Evolutionary conservation across 441 rosid genomes (phyloP).

Genomic region (Arabidopsis hybrid): DNA sequence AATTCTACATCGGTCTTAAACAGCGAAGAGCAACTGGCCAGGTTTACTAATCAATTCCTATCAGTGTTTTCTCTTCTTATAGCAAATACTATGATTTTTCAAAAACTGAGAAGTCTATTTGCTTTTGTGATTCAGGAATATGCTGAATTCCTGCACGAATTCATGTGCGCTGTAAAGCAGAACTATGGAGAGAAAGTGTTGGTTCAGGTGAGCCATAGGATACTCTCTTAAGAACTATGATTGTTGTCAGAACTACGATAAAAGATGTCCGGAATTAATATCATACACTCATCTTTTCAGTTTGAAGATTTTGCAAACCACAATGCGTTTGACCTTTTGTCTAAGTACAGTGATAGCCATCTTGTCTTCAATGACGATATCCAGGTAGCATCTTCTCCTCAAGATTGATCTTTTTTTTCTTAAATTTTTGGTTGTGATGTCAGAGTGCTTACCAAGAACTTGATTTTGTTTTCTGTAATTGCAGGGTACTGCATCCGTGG

Average conservation of each 20-base stretch:
- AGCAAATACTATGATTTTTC: neutral
- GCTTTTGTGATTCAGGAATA: slow-evolving; percentile 61
- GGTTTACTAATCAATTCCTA: slow-evolving; percentile 47
- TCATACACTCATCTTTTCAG: slow-evolving; percentile 50
- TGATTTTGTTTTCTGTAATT: slow-evolving; percentile 39
- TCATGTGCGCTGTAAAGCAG: slow-evolving; percentile 88
- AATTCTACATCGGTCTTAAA: slow-evolving; percentile 85
- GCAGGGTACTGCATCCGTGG: slow-evolving; percentile 94
- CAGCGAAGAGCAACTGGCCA: slow-evolving; percentile 83
- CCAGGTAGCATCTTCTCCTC: slow-evolving; percentile 54
- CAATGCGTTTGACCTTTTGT: slow-evolving; percentile 80
- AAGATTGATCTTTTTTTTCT: neutral
- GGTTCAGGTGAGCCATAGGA: slow-evolving; percentile 63
- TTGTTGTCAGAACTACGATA: neutral
- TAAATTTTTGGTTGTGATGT: slow-evolving; percentile 5
- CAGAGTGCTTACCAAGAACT: slow-evolving; percentile 26
- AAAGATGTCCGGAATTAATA: slow-evolving; percentile 9
- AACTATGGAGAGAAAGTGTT: slow-evolving; percentile 88
- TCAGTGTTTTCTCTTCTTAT: slow-evolving; percentile 17
- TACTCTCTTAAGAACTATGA: neutral
- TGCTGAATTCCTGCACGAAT: slow-evolving; percentile 76
- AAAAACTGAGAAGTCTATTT: slow-evolving; percentile 34
- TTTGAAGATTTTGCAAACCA: slow-evolving; percentile 98
- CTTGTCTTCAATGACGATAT: slow-evolving; percentile 95
- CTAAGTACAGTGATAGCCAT: slow-evolving; percentile 73